Evolutionary conservation across 2,329 filamentous ascomycete genomes (phyloP), one percentile per base, ranked within the genome.

Genomic region (Graphilbum ipis-grandicollis): DNA sequence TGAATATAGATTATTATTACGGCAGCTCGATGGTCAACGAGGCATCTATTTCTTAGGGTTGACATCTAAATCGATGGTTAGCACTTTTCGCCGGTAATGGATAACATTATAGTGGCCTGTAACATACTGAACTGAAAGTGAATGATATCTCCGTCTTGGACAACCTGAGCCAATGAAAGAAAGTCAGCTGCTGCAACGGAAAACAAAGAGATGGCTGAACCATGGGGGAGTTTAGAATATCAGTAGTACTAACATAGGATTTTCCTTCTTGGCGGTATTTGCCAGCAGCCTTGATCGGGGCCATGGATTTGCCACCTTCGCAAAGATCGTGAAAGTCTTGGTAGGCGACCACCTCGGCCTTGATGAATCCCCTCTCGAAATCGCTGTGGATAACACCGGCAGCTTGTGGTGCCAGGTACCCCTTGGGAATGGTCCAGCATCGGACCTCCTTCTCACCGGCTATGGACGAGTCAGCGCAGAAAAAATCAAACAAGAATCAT

Each of bases 381-480:
- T 98, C 90, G 48, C 78, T 82, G 63, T 98, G 90, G 47, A 98
- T 98, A 43, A 96, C 90, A 68, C 90, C 90, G 28, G 90, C 90
- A 35, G 90, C 90, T 53, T 90, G 81, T 17, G 90, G 90, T 12
- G 90, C 90, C 66, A 96, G 96, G 53, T 79, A 93, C 48, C 84
- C 85, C 50, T 81, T 85, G 39, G 90, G 75, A 54, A 98, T 54
- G 0, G 57, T 59, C 59, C 58, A 62, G 43, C 59, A 62, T 37
- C 57, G 47, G 31, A 62, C 56, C 43, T 62, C 59, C 46, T 62
- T 62, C 51, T 62, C 58, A 15, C 58, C 59, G 41, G 58, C 59
- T 42, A 21, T 13, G 21, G 21, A 23, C 5, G 21, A 23, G 21
- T 6, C 10, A 10, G 5, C 6, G 21, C 5, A 23, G 6, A 23